phyloP scores from a whole-genome alignment of 345 rosid genomes.

The Lepidium africanum region DNA sequence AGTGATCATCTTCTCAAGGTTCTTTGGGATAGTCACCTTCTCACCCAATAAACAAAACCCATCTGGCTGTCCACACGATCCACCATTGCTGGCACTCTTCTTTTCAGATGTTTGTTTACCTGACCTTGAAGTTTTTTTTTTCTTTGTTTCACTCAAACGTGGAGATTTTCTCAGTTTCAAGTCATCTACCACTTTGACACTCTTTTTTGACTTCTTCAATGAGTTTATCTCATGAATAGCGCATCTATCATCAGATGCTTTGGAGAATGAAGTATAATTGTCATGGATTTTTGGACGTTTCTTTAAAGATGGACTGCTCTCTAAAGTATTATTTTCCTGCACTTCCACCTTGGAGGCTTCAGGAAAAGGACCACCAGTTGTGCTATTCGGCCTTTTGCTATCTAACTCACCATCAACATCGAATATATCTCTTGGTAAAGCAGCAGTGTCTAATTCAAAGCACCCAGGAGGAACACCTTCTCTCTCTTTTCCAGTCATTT shows the following conservation, averaged over 20 bases:
- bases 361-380: slow-evolving; percentile 4
- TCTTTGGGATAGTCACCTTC: slow-evolving; percentile 14
- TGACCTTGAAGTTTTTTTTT: slow-evolving; percentile 1
- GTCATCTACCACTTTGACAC: slow-evolving; percentile 1
- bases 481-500: slow-evolving; percentile 70
- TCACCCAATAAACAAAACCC: not conserved
- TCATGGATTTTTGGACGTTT: slow-evolving; percentile 19
- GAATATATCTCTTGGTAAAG: slow-evolving; percentile 41
- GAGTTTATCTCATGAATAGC: not conserved
- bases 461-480: slow-evolving; percentile 65
- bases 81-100: slow-evolving; percentile 8
- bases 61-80: not conserved
- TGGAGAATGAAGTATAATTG: not conserved
- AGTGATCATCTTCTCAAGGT: slow-evolving; percentile 1
- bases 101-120: slow-evolving; percentile 4
- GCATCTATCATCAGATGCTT: not conserved
- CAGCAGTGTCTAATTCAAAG: slow-evolving; percentile 71
- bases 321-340: slow-evolving; percentile 2
- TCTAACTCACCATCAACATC: slow-evolving; percentile 9
- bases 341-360: slow-evolving; percentile 15
- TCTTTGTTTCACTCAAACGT: slow-evolving; percentile 9
- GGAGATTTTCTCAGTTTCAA: slow-evolving; percentile 14
- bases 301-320: slow-evolving; percentile 18
- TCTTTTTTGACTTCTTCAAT: slow-evolving; percentile 15
- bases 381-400: slow-evolving; percentile 6